Conservation (phyloP, 805 yeast genomes). For the Blastobotrys chiropterorum region DNA sequence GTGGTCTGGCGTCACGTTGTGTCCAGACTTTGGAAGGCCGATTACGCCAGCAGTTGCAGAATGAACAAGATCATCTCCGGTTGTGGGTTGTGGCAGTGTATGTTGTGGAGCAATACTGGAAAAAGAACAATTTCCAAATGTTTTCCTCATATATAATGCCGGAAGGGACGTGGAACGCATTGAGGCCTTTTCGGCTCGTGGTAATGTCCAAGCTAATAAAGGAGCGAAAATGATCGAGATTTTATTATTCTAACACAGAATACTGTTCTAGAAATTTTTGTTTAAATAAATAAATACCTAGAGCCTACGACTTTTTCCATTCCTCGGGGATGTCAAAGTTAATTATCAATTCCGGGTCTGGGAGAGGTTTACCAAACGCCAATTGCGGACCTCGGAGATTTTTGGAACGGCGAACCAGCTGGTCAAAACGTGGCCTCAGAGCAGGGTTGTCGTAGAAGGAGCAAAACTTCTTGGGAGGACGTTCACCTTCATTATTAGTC, state of each 20-base stretch:
- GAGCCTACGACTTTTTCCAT: constrained; percentile 10
- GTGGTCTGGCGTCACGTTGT: neutral
- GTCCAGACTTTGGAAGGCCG: neutral
- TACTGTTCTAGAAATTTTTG: no score
- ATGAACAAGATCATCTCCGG: neutral
- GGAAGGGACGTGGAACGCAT: neutral
- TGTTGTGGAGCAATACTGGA: neutral
- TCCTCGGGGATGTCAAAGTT: constrained; percentile 19
- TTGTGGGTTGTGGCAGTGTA: neutral
- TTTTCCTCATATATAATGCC: neutral
- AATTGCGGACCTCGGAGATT: constrained; percentile 8
- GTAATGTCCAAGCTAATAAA: constrained; percentile 3
- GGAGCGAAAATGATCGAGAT: neutral
- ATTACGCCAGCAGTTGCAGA: neutral
- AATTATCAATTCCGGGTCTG: constrained; percentile 1
- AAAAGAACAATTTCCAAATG: neutral
- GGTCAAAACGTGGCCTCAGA: constrained; percentile 15
- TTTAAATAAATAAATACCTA: neutral
- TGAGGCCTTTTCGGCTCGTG: constrained; percentile 1
- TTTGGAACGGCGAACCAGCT: constrained; percentile 8
- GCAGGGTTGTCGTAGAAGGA: constrained; percentile 11
- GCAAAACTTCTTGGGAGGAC: constrained; percentile 2
- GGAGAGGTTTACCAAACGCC: constrained; percentile 19
- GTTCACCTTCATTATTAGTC: neutral
- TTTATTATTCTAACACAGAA: no score